Evolutionary conservation across 202 grass and related monocot species (phyloP), one percentile per base, ranked within the genome.

Genomic region (Brachypodium distachyon): DNA sequence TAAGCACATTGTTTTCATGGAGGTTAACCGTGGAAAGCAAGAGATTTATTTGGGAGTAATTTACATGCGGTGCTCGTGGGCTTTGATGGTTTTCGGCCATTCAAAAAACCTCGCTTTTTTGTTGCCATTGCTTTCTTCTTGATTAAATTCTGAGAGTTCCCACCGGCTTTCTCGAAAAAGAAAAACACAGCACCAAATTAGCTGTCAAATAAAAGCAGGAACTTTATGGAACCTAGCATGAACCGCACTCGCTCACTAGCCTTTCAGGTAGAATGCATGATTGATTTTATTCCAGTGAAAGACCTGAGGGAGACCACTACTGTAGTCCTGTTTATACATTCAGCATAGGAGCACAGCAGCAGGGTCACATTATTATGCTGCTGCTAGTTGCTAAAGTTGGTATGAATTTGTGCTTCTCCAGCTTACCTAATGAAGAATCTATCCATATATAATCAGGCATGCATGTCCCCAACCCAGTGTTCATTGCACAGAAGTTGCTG

Each of bases 371-470:
- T 79, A 76, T 38, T 56, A n/a, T n/a, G n/a, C 9, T 43, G 12
- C 4, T 72, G 54, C 34, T 28, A 36, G n/a, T 70, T 82, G 73
- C 73, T 78, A 65, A 87, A 82, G 72, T 39, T 23, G 18, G 72
- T 58, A 40, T 73, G 76, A 59, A 80, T 28, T 49, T 58, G 22
- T 42, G 70, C 19, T 62, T 72, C 25, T 44, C 64, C 63, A 56
- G 8, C 77, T 31, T n/a, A 71, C 84, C 37, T 36, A 50, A 54
- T 52, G 63, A 63, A n/a, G 54, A 81, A 36, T 70, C 33, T 62
- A 13, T 38, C 62, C 32, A 75, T 51, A 48, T 61, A 18, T 67
- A 65, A 16, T 13, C 64, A 74, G 72, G 48, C 78, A 77, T 34
- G 42, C 43, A 62, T 62, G 44, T 14, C 36, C 55, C 61, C 33